phyloP scores from a whole-genome alignment of 164 flowering plant genomes.

The Berberis thunbergii region DNA sequence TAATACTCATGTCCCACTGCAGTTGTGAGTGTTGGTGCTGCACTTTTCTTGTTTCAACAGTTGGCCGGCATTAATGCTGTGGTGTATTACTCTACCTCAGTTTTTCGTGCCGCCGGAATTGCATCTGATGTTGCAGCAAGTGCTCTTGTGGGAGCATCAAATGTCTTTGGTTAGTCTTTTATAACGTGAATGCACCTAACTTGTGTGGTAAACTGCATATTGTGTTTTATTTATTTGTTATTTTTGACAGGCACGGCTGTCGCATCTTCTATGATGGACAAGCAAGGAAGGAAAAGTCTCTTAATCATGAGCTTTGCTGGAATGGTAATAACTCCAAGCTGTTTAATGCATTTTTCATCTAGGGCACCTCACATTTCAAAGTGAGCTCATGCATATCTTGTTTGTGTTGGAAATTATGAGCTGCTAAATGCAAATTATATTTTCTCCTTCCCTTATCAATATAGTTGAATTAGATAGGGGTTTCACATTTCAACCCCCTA shows the following conservation, averaged over 20 bases:
- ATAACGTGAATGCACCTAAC: neutral
- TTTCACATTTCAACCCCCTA: too few relatives aligned
- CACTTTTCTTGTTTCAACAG: constrained; percentile 94
- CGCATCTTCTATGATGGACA: constrained; percentile 96
- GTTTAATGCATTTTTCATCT: too few relatives aligned
- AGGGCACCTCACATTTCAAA: too few relatives aligned
- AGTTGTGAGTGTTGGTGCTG: constrained; percentile 98
- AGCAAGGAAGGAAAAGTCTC: constrained; percentile 93
- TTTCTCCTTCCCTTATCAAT: too few relatives aligned
- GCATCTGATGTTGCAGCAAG: constrained; percentile 98
- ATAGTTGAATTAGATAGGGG: too few relatives aligned
- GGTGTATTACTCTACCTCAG: constrained; percentile 90
- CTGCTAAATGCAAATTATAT: too few relatives aligned
- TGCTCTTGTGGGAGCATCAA: constrained; percentile 96
- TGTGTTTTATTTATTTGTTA: neutral
- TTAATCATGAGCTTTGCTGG: constrained; percentile 81
- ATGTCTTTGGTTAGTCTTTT: constrained; percentile 70
- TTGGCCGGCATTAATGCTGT: constrained; percentile 98
- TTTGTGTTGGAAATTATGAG: too few relatives aligned
- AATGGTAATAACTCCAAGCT: constrained; percentile 45
- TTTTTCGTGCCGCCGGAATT: constrained; percentile 92
- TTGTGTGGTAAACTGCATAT: neutral
- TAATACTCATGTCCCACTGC: constrained; percentile 20
- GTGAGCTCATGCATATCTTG: too few relatives aligned
- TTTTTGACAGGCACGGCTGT: constrained; percentile 61